Evolutionary conservation across 768 basidiomycete genomes (phyloP).

Genomic region (Trametes maxima): DNA sequence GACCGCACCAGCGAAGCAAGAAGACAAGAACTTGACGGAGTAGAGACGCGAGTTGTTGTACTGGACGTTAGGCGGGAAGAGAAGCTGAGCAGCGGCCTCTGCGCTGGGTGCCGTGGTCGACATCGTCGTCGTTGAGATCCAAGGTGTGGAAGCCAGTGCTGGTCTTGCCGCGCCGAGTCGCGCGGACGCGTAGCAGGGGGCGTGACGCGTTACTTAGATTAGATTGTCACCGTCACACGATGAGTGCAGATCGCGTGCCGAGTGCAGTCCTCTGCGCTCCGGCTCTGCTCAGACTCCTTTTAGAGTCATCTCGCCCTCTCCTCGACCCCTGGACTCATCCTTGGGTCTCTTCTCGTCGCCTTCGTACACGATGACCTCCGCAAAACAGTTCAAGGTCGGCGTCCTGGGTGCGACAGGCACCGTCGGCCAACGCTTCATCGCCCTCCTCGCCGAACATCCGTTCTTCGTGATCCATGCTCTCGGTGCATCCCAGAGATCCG

Average conservation of each 20-base stretch:
- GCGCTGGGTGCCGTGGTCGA: slow-evolving; percentile 42
- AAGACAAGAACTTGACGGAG: slow-evolving; percentile 77
- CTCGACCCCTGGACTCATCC: slow-evolving; percentile 5
- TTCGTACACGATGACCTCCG: slow-evolving; percentile 23
- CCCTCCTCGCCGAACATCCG: slow-evolving; percentile 83
- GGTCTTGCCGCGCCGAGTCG: neutral
- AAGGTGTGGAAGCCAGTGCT: neutral
- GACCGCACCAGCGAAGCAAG: slow-evolving; percentile 84
- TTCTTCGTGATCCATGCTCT: slow-evolving; percentile 88
- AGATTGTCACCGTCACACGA: slow-evolving; percentile 17
- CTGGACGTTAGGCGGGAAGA: slow-evolving; percentile 67
- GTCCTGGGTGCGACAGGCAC: slow-evolving; percentile 90
- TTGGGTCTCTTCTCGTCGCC: slow-evolving; percentile 11
- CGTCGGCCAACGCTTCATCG: slow-evolving; percentile 94
- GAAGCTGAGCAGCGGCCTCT: slow-evolving; percentile 53
- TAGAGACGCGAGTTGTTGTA: slow-evolving; percentile 59
- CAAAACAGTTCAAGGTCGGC: slow-evolving; percentile 55
- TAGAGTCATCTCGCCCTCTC: slow-evolving; percentile 5
- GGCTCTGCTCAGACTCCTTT: slow-evolving; percentile 7
- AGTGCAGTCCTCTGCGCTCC: slow-evolving; percentile 13
- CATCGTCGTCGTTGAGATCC: slow-evolving; percentile 23
- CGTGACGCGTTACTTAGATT: slow-evolving; percentile 6
- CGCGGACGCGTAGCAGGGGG: neutral
- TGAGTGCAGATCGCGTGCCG: slow-evolving; percentile 15
- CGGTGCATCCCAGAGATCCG: slow-evolving; percentile 87